A percentile compares a stretch with the other conserved stretches of the same genome.
Conservation (phyloP, 257 asterid genomes). For the Solanum pimpinellifolium region DNA sequence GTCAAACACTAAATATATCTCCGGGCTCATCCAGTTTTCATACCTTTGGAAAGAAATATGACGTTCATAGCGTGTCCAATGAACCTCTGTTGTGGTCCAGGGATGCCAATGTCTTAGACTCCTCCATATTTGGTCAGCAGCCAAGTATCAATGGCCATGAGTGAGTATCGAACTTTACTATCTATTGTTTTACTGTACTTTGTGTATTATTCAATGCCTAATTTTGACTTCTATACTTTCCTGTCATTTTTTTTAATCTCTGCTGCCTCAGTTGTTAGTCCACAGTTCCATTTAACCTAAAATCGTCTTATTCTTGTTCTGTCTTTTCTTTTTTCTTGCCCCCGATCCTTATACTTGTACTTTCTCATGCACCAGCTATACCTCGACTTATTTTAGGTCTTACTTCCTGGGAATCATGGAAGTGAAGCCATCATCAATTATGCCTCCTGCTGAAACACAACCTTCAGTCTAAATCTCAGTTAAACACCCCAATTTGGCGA, state of each 20-base stretch:
- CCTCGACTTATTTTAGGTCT: not conserved
- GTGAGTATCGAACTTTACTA: not conserved
- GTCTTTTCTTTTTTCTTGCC: not conserved
- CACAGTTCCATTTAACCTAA: not conserved
- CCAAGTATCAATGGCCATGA: not conserved
- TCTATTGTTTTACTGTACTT: not conserved
- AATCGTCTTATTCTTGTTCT: not conserved
- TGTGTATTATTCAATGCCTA: not conserved
- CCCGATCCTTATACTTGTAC: not conserved
- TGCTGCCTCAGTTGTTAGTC: not conserved
- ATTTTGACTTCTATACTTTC: not conserved
- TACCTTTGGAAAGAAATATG: too few species aligned
- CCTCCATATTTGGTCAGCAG: not conserved
- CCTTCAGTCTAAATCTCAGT: not conserved
- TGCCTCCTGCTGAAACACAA: constrained; percentile 7
- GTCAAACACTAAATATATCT: too few species aligned
- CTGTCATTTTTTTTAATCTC: not conserved
- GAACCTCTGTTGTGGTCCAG: too few species aligned
- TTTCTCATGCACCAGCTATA: not conserved
- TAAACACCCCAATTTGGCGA: not conserved
- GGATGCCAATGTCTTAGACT: too few species aligned
- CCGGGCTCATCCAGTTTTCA: too few species aligned
- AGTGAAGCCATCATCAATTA: not conserved
- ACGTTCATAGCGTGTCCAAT: too few species aligned
- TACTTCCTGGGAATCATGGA: not conserved